These are phyloP conservation scores for Teratosphaeria gauchensis DNA, from an alignment of 2,329 filamentous ascomycete genomes.

Conservation along the genomic window DNA sequence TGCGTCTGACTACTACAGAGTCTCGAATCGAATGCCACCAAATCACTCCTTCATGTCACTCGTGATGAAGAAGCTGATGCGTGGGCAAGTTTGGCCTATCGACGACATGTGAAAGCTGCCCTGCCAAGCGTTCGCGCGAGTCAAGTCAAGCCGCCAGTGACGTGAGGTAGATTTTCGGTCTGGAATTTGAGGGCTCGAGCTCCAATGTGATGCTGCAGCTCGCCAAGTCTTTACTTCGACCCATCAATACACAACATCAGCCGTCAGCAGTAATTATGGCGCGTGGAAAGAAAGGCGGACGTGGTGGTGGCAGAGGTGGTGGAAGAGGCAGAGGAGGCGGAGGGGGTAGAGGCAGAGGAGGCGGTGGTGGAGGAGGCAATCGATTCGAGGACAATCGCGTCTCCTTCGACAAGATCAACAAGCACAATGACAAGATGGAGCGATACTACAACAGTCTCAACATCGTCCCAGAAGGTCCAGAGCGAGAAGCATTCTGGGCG, in stretches of 20 bases:
- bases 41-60: too few species aligned
- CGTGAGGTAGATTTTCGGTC: background rate
- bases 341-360: constrained; percentile 13
- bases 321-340: constrained; percentile 15
- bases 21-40: too few species aligned
- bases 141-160: background rate
- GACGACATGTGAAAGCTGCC: background rate
- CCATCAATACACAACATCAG: background rate
- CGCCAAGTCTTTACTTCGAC: background rate
- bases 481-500: constrained; percentile 75
- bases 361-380: constrained; percentile 16
- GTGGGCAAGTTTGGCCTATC: background rate
- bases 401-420: constrained; percentile 55
- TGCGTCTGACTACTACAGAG: too few species aligned
- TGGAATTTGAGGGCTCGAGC: background rate
- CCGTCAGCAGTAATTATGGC: constrained; percentile 3
- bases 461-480: constrained; percentile 61
- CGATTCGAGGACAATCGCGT: constrained; percentile 22
- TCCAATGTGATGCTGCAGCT: background rate
- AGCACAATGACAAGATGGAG: constrained; percentile 77
- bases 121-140: background rate
- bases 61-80: too few species aligned
- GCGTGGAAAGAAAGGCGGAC: constrained; percentile 2
- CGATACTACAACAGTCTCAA: constrained; percentile 73
- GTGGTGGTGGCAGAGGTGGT: constrained; percentile 13